Base-by-base conservation (phyloP, 495 filamentous ascomycete species). In the Sabuloglossum arenarium region DNA sequence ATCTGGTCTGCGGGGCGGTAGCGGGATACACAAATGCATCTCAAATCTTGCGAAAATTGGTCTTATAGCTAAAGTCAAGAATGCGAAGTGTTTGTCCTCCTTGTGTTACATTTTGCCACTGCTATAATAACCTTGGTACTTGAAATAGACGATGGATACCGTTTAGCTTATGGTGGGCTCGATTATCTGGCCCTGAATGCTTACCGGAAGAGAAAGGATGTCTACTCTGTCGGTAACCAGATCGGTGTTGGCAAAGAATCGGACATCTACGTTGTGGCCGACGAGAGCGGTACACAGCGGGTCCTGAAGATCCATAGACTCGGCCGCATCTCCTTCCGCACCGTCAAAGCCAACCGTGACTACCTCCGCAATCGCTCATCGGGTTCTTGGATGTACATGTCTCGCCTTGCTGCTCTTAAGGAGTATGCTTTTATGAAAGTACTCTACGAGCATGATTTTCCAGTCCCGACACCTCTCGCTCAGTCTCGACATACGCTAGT, bases 351-450 rank as follows among this genome's bases (percentile, higher is more conserved):
- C 12, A 96, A 96, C 70, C 81, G 91, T 37, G 91, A 97, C 70
- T 99, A 99, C 72, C 80, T 97, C 42, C 82, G 85, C 46, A 82
- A 91, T 58, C 77, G 84, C 60, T 75, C 72, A 55, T 76, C 79
- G 12, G 84, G 78, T 24, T 87, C 81, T 43, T 99, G 91, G 91
- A 94, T 95, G 88, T 94, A 97, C 70, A 89, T 99, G 73, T 88
- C 82, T 1, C 78, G 89, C 21, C 73, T 99, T 30, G 86, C 93
- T 19, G 91, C 91, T 24, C 75, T 88, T 71, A 93, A 90, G 63
- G 91, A 99, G 67, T 93, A 75, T 65, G 79, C 84, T 6, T 93
- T 96, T 66, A 95, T 99, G 90, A 79, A 80, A 59, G 85, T 82
- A 0, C 79, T 99, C 0, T 68, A 74, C 24, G 76, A 85, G 21